Conservation (phyloP, 2,329 filamentous ascomycete species). For the Diaporthe sp. region DNA sequence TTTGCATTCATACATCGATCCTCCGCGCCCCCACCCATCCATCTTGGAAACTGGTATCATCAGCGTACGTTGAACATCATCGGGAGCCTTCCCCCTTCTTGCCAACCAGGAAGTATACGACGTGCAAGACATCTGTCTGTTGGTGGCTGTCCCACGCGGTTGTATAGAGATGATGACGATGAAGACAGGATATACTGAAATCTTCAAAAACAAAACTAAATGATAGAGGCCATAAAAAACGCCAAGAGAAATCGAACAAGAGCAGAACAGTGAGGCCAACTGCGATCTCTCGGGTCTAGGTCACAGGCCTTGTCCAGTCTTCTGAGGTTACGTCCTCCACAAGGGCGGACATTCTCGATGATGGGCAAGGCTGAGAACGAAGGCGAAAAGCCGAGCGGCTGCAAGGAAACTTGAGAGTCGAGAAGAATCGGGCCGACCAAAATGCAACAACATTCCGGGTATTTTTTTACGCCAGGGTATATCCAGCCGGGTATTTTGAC, state of each 20-base stretch:
- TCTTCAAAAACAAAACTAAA: slow-evolving; percentile 33
- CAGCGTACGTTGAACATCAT: slow-evolving; percentile 16
- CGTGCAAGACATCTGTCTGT: slow-evolving; percentile 33
- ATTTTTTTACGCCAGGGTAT: slow-evolving; percentile 74
- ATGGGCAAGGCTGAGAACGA: slow-evolving; percentile 36
- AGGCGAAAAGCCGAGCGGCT: slow-evolving; percentile 41
- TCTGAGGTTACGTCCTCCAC: background rate
- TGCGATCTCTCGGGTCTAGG: background rate
- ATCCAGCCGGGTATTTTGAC: slow-evolving; percentile 72
- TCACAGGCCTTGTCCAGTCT: slow-evolving; percentile 10
- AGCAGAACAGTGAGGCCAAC: slow-evolving; percentile 22
- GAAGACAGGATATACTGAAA: slow-evolving; percentile 35
- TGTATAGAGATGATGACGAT: slow-evolving; percentile 32
- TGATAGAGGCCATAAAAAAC: slow-evolving; percentile 25
- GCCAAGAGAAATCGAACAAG: slow-evolving; percentile 21
- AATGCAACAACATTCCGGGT: slow-evolving; percentile 61
- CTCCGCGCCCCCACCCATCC: slow-evolving; percentile 24
- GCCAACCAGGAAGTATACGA: slow-evolving; percentile 11
- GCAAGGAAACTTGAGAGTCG: slow-evolving; percentile 51
- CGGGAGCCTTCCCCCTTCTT: background rate
- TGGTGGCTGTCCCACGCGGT: slow-evolving; percentile 32
- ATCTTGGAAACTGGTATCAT: slow-evolving; percentile 39
- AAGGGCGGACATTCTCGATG: background rate
- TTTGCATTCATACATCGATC: slow-evolving; percentile 29
- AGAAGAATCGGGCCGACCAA: slow-evolving; percentile 55